These are phyloP conservation scores for Hymenoscyphus scutula DNA, from an alignment of 2,329 filamentous ascomycete genomes.

Conservation along the genomic window DNA sequence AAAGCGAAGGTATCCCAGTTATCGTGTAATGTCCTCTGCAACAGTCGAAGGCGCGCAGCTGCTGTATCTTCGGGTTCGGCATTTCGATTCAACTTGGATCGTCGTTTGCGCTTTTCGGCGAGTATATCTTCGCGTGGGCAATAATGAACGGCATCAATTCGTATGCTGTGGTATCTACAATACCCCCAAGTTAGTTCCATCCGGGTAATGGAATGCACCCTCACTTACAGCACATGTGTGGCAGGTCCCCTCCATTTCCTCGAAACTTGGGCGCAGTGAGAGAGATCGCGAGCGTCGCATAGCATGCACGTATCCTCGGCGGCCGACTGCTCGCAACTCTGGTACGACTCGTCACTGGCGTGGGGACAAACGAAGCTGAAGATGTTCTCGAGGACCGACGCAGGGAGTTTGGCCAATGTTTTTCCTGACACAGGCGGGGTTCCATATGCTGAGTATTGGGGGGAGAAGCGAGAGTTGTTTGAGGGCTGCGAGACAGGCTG, in stretches of 20 bases:
- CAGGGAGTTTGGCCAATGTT: constrained; percentile 51
- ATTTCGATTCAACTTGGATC: constrained; percentile 71
- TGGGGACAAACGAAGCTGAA: constrained; percentile 85
- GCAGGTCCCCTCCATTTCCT: constrained; percentile 64
- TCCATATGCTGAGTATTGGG: constrained; percentile 8
- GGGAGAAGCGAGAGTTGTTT: not conserved
- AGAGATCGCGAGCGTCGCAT: constrained; percentile 86
- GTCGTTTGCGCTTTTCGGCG: constrained; percentile 73
- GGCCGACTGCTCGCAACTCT: constrained; percentile 77
- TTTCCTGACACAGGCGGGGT: constrained; percentile 24
- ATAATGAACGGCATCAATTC: constrained; percentile 93
- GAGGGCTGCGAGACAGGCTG: constrained; percentile 11
- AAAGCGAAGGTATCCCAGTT: constrained; percentile 64
- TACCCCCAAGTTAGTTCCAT: constrained; percentile 4
- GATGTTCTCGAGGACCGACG: constrained; percentile 70
- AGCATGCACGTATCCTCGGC: constrained; percentile 84
- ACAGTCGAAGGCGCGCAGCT: constrained; percentile 69
- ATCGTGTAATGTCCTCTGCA: constrained; percentile 79
- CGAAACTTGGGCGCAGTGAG: constrained; percentile 73
- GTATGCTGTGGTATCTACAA: constrained; percentile 77
- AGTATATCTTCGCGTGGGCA: constrained; percentile 83
- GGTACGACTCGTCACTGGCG: constrained; percentile 71
- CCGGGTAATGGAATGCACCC: not conserved
- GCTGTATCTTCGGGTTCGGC: constrained; percentile 79
- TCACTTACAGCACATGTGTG: constrained; percentile 58